Conservation (phyloP, 1,139 yeast genomes). For the Pichia inconspicua region DNA sequence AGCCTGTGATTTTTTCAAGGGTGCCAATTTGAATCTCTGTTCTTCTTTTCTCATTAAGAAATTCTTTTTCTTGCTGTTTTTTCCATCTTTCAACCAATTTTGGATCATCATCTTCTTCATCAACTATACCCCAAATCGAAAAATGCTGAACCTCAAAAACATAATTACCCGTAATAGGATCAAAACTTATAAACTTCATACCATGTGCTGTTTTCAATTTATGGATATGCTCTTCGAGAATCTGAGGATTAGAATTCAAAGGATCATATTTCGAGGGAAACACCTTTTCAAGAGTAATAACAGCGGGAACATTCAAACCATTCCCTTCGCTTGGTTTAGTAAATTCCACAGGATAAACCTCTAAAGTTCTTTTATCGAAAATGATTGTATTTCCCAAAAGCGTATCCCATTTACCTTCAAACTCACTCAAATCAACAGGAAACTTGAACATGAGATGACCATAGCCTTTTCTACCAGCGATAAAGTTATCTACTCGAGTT, state of each 20-base stretch:
- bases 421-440: slow-evolving; percentile 65
- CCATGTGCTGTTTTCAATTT: slow-evolving; percentile 49
- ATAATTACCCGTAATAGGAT: slow-evolving; percentile 71
- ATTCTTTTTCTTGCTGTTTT: slow-evolving; percentile 31
- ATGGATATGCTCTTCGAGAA: slow-evolving; percentile 41
- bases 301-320: slow-evolving; percentile 80
- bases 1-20: slow-evolving; percentile 17
- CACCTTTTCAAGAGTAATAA: slow-evolving; percentile 63
- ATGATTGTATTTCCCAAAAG: slow-evolving; percentile 54
- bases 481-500: slow-evolving; percentile 53
- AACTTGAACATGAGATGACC: slow-evolving; percentile 68
- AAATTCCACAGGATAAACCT: slow-evolving; percentile 55
- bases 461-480: slow-evolving; percentile 65
- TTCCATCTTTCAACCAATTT: slow-evolving; percentile 27
- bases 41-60: slow-evolving; percentile 15
- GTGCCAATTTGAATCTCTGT: slow-evolving; percentile 19
- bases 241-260: slow-evolving; percentile 32
- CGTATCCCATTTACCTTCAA: slow-evolving; percentile 35
- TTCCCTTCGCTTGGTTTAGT: slow-evolving; percentile 58
- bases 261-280: slow-evolving; percentile 39
- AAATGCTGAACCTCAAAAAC: slow-evolving; percentile 83
- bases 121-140: slow-evolving; percentile 86
- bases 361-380: slow-evolving; percentile 50
- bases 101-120: slow-evolving; percentile 48
- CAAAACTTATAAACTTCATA: slow-evolving; percentile 73